Conservation (phyloP, 768 basidiomycete genomes). For the Termitomyces sp. region DNA sequence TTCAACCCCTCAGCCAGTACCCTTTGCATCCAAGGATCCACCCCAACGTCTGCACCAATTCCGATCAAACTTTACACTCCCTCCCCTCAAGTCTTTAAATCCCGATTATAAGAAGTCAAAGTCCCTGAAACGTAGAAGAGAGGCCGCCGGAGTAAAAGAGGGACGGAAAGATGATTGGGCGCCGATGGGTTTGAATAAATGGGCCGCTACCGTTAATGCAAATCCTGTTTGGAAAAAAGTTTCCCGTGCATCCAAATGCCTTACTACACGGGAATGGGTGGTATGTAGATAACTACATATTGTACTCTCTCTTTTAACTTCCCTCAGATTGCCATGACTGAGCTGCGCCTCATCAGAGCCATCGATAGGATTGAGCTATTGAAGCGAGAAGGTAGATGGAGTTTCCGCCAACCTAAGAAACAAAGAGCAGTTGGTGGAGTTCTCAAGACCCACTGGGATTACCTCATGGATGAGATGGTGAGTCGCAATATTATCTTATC, state of each 20-base stretch:
- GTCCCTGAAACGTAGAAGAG: conserved; percentile 28
- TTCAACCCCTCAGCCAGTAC: conserved; percentile 1
- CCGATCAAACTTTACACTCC: conserved; percentile 46
- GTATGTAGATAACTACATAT: conserved; percentile 37
- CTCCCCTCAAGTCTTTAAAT: conserved; percentile 49
- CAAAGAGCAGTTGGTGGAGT: conserved; percentile 73
- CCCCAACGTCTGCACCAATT: conserved; percentile 31
- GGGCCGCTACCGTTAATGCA: conserved; percentile 68
- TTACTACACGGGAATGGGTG: conserved; percentile 78
- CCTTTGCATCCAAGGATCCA: conserved; percentile 9
- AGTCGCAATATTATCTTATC: conserved; percentile 15
- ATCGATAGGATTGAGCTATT: conserved; percentile 82
- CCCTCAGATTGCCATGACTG: conserved; percentile 67
- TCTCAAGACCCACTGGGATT: conserved; percentile 90
- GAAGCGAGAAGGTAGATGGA: conserved; percentile 80
- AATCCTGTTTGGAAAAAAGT: conserved; percentile 75
- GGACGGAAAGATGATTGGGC: conserved; percentile 50
- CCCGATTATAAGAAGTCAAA: conserved; percentile 41
- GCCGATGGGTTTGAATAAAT: conserved; percentile 61
- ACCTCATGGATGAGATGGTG: conserved; percentile 95
- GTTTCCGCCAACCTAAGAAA: conserved; percentile 93
- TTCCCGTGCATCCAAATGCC: conserved; percentile 65
- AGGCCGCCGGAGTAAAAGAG: conserved; percentile 26
- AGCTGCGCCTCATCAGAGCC: conserved; percentile 71
- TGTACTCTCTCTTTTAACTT: not conserved